Evolutionary conservation across 768 basidiomycete genomes (phyloP).

Genomic region (Hypholoma fasciculare): DNA sequence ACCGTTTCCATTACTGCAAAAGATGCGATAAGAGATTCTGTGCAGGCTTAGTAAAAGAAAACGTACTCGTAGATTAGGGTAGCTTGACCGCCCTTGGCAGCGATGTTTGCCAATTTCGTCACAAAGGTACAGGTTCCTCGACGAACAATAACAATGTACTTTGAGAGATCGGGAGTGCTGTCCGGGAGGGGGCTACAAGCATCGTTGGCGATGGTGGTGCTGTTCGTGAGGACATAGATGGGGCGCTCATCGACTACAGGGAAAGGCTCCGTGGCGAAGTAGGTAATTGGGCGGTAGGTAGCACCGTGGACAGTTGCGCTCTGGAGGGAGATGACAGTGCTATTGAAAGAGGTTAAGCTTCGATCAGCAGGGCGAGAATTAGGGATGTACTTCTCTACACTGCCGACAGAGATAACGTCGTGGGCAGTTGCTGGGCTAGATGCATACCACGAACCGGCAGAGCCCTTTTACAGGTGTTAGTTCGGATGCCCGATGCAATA

Average conservation of each 20-base stretch:
- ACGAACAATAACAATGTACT: slow-evolving; percentile 52
- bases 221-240: slow-evolving; percentile 55
- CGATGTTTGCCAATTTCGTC: slow-evolving; percentile 51
- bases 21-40: neutral
- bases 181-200: slow-evolving; percentile 59
- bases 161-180: slow-evolving; percentile 50
- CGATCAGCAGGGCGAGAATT: neutral
- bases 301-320: slow-evolving; percentile 50
- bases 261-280: slow-evolving; percentile 49
- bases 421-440: slow-evolving; percentile 51
- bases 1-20: slow-evolving; percentile 46
- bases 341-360: slow-evolving; percentile 11
- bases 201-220: slow-evolving; percentile 50
- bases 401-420: slow-evolving; percentile 55
- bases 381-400: slow-evolving; percentile 48
- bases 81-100: slow-evolving; percentile 48
- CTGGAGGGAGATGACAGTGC: slow-evolving; percentile 55
- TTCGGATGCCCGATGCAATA: slow-evolving; percentile 28
- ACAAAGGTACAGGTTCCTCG: slow-evolving; percentile 60
- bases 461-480: slow-evolving; percentile 31
- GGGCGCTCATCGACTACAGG: slow-evolving; percentile 44
- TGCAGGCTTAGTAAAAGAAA: neutral
- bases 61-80: slow-evolving; percentile 55
- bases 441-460: slow-evolving; percentile 60
- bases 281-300: slow-evolving; percentile 46